Evolutionary conservation across 2,329 filamentous ascomycete species (phyloP), one percentile per base, ranked within the genome.

Genomic region (Akanthomyces dipterigenus): DNA sequence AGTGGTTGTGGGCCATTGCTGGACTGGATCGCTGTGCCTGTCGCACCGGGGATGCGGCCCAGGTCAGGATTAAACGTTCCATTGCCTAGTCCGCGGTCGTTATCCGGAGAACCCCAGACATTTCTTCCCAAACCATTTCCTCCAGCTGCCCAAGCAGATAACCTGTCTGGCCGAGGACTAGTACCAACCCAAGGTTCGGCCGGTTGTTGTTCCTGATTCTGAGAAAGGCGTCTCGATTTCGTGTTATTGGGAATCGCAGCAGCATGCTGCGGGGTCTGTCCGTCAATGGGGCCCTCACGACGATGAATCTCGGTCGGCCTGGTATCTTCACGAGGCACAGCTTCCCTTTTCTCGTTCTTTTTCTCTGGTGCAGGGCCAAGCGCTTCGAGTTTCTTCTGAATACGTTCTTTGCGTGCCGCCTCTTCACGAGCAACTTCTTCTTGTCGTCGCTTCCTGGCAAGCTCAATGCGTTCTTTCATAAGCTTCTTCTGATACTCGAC

Each of bases 51-150:
- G 20, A 80, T 71, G 49, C 78, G 77, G 31, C 79, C 80, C 56
- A 88, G 78, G 65, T 86, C 84, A 14, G 84, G 80, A 61, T 83
- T 85, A 68, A 93, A 93, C 0, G 88, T 91, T 48, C 89, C 89
- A 70, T 93, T 93, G 3, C 89, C 89, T 22, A 93, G 84, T 12
- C 84, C 86, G 59, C 86, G 82, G 65, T 90, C 86, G 67, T 83
- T 87, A 60, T 85, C 84, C n/a, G 86, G 87, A 48, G 88, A 85
- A 20, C 86, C 89, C 89, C 89, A 93, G 20, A 92, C 87, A 69
- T 88, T 90, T 53, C 82, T 78, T 14, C 78, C 72, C 12, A 76
- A 65, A 49, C 77, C 75, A 53, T 80, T 80, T 42, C 75, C 70
- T 22, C 70, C 70, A 31, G 75, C 68, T 31, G 75, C 75, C 84